Evolutionary conservation across 176 grass and related monocot species (phyloP), one percentile per base, ranked within the genome.

Genomic region (Aegilops tauschii): DNA sequence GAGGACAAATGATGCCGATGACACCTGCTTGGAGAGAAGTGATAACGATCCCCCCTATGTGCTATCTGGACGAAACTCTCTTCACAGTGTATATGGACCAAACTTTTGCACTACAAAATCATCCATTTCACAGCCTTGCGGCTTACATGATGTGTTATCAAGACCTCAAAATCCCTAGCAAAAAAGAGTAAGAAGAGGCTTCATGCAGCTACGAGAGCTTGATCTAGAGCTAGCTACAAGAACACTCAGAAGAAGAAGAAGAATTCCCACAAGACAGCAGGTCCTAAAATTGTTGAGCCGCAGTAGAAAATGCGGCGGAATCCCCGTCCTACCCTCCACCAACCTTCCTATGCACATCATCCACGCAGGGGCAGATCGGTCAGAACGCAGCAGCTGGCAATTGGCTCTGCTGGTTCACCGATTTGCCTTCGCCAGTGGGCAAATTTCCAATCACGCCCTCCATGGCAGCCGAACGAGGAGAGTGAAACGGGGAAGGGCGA

Each of bases 61-160:
- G 36, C 36, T 5, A 35, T 35, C 3, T 35, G 34, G 34, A 39
- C 36, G 1, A 39, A 7, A 39, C 36, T 5, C 36, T 39, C 7
- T 8, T 39, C 7, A 39, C 5, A 39, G 6, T 8, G 36, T 39
- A 39, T 39, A 25, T 25, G 23, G 23, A 25, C 23, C 23, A 25
- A 37, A 1, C 4, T 30, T 87, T 68, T 47, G 84, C 44, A 37
- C 13, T 61, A 25, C 18, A 78, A 68, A 66, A 27, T 66, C 74
- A 31, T 64, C 40, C 64, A 72, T 32, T 80, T 72, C 52, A 73
- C 65, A 77, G 20, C 81, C 85, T 77, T 85, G 81, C 76, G 86
- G 82, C 69, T 85, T 81, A 85, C 85, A 91, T 83, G 88, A 86
- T 81, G 79, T 82, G 52, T 34, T 64, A 35, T 69, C 72, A 31